Percentiles rank a stretch among this genome's conserved stretches.
Conservation (phyloP, 139 green algal genomes). For the Zygnema cylindricum region DNA sequence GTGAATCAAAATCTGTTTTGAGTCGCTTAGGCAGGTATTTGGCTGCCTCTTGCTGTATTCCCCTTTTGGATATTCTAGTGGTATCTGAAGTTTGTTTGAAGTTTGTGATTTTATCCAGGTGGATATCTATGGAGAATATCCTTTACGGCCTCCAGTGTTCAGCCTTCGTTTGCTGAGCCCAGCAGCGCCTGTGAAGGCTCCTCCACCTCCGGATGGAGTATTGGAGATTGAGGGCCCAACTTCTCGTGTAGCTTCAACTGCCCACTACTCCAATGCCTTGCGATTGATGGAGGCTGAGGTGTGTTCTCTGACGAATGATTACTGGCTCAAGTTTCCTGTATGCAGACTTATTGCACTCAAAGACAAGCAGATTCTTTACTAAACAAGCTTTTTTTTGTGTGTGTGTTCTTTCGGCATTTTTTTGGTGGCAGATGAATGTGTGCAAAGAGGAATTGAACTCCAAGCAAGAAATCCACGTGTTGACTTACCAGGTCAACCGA, state of each 20-base stretch:
- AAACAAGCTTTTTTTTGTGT: too few relatives aligned
- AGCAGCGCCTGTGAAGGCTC: not conserved
- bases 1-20: not conserved
- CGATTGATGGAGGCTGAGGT: constrained; percentile 10
- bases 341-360: too few relatives aligned
- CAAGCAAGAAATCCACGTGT: not conserved
- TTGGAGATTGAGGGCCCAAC: constrained; percentile 1
- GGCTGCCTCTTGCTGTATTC: not conserved
- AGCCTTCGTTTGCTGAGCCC: not conserved
- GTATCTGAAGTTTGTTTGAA: not conserved
- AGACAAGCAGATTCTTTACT: not conserved
- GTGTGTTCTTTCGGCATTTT: too few relatives aligned
- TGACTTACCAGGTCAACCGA: not conserved
- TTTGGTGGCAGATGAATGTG: not conserved
- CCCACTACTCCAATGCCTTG: not conserved
- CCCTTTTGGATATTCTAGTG: not conserved
- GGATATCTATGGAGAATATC: constrained; percentile 16
- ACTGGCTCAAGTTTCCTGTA: too few relatives aligned
- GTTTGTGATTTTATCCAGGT: constrained; percentile 5
- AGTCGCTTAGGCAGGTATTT: not conserved
- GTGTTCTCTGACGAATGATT: too few relatives aligned
- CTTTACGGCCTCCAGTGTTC: constrained; percentile 5
- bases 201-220: not conserved
- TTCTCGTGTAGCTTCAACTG: not conserved
- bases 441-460: constrained; percentile 13